Evolutionary conservation across 2,329 filamentous ascomycete species (phyloP), one percentile per base, ranked within the genome.

Genomic region (Fusarium sp.): DNA sequence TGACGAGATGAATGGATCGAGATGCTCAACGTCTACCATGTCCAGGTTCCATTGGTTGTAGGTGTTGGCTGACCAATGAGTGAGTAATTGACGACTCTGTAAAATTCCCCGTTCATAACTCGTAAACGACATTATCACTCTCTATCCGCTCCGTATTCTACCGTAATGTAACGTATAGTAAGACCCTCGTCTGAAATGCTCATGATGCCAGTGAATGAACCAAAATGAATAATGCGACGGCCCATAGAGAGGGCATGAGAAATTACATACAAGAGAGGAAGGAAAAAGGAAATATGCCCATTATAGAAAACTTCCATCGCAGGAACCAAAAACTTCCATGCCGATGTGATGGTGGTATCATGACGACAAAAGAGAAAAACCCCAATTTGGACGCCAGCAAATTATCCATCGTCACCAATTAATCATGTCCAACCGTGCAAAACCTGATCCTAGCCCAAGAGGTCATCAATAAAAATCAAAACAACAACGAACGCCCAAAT

Each of bases 321-420:
- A 40, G 10, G 35, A 45, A 16, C 20, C 20, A 29, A 47, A 40
- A 35, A 22, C 40, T 25, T 35, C 29, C 25, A 35, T 45, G 31
- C 16, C 13, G 14, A 54, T 61, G 61, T 52, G 65, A 54, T 61
- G 45, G 61, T 61, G 71, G 71, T 74, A 72, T 72, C 54, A 29
- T 52, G 50, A 29, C 38, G n/a, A 61, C 18, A 61, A 22, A 52
- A 52, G 47, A 40, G n/a, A 27, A 35, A 7, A 54, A 63, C 16
- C 20, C 47, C 54, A 27, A 13, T 40, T 33, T 27, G 56, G 27
- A 69, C 36, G 25, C 60, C 56, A 36, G n/a, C 29, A 47, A 11
- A 35, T 52, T 35, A 70, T 27, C 27, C 52, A 14, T 54, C 54
- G 52, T 42, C 36, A 13, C 54, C 20, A 16, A 42, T 45, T 52